These are phyloP conservation scores for Solanum hybrid DNA, from an alignment of 305 asterid species.

Conservation along the genomic window DNA sequence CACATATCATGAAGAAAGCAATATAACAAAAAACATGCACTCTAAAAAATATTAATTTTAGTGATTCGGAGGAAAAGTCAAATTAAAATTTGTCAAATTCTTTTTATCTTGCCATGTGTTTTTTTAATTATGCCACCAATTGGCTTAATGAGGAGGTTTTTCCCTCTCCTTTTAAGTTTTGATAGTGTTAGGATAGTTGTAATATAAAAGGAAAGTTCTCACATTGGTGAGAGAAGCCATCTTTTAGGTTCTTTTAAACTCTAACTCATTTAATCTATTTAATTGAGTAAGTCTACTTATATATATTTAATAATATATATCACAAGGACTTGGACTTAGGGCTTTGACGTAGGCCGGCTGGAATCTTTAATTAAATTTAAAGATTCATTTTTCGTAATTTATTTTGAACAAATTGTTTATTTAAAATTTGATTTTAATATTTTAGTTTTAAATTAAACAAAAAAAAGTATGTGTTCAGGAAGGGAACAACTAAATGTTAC, in stretches of 20 bases:
- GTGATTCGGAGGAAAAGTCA: neutral
- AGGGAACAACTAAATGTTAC: neutral
- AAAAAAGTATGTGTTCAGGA: too few species aligned
- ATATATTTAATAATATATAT: too few species aligned
- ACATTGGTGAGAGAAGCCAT: neutral
- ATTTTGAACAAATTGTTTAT: too few species aligned
- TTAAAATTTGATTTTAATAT: too few species aligned
- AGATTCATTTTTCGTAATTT: neutral
- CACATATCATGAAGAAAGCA: neutral
- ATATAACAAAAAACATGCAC: neutral
- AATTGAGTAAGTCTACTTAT: neutral
- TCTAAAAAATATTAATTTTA: neutral
- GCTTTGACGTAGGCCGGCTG: fast-evolving
- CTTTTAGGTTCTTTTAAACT: neutral
- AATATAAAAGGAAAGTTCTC: neutral
- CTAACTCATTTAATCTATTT: neutral
- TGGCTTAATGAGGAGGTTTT: neutral
- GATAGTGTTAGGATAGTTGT: neutral
- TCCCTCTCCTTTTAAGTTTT: neutral
- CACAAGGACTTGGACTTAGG: neutral
- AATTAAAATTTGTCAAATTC: neutral
- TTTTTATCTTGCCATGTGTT: neutral
- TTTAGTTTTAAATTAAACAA: too few species aligned
- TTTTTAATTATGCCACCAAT: neutral
- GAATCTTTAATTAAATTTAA: neutral